Evolutionary conservation across 768 basidiomycete genomes (phyloP).

Genomic region (Hypholoma fasciculare): DNA sequence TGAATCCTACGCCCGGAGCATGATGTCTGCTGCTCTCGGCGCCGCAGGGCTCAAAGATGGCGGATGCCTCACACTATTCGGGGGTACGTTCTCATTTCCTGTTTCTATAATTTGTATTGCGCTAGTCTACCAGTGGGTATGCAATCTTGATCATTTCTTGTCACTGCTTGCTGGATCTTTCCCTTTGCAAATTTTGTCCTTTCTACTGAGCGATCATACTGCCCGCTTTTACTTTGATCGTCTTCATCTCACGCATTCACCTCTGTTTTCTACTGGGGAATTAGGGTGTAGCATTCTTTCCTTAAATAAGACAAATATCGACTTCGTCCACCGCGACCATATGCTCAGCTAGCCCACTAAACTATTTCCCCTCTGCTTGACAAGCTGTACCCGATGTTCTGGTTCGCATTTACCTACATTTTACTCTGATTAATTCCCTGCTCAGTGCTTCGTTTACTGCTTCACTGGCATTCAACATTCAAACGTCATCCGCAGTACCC

Average conservation of each 20-base stretch:
- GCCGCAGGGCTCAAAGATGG: conserved; percentile 58
- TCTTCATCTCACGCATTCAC: neutral
- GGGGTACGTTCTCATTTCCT: conserved; percentile 47
- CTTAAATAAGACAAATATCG: too few species aligned
- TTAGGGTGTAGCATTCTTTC: too few species aligned
- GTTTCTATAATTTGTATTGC: neutral
- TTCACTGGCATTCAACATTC: neutral
- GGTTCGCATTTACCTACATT: too few species aligned
- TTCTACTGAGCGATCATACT: neutral
- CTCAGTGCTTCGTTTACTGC: neutral
- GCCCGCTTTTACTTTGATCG: neutral
- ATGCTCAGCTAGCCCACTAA: too few species aligned
- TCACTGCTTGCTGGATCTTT: neutral
- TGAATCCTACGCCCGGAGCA: conserved; percentile 66
- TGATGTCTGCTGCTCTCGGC: conserved; percentile 56
- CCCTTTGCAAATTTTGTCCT: neutral
- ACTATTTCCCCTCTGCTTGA: too few species aligned
- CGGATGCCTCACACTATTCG: conserved; percentile 73
- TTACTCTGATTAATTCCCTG: neutral
- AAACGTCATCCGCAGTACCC: neutral
- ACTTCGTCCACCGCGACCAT: too few species aligned
- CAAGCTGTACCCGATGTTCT: neutral
- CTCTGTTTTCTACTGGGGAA: neutral
- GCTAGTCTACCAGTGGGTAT: neutral
- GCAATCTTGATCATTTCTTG: neutral